Evolutionary conservation across 179 eudicot genomes (phyloP), one percentile per base, ranked within the genome.

Genomic region (Corrigiola litoralis): DNA sequence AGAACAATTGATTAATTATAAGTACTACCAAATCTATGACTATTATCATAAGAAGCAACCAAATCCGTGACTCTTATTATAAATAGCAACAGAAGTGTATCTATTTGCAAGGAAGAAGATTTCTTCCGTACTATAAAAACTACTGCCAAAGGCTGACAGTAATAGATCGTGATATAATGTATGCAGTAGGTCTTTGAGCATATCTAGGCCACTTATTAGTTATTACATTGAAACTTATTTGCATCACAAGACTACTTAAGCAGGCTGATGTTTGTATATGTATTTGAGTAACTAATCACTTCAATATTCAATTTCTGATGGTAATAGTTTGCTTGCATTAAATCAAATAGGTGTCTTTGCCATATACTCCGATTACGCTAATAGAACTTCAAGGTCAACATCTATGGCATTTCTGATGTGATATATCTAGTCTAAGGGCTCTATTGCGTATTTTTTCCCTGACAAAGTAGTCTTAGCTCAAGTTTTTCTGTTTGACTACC

Each of bases 21-120:
- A 24, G 37, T 5, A 18, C 48, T 51, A 16, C 28, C 62, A 27
- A 70, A 63, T 72, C 63, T 60, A 66, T 60, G 67, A 60, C 56
- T 51, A 52, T 32, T 14, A 52, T 61, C 27, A 52, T 41, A 16
- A 29, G 28, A 47, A 46, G 17, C 54, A 42, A 24, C 24, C 31
- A 31, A 45, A 41, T 54, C 62, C 41, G 40, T 66, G 42, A 21
- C 61, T 55, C 24, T 24, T n/a, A 14, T 8, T 46, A 14, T 5
- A 25, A 4, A 33, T 11, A 6, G 14, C 27, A 49, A 2, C 32
- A 34, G n/a, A 57, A 34, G 33, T 48, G 11, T 40, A 40, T 5
- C 23, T 34, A 27, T 49, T n/a, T 47, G 4, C 13, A 12, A 13
- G 58, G 6, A 6, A 3, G 29, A 46, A 56, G 17, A 16, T 28